Evolutionary conservation across 257 asterid species (phyloP), one percentile per base, ranked within the genome.

Genomic region (Verbena officinalis): DNA sequence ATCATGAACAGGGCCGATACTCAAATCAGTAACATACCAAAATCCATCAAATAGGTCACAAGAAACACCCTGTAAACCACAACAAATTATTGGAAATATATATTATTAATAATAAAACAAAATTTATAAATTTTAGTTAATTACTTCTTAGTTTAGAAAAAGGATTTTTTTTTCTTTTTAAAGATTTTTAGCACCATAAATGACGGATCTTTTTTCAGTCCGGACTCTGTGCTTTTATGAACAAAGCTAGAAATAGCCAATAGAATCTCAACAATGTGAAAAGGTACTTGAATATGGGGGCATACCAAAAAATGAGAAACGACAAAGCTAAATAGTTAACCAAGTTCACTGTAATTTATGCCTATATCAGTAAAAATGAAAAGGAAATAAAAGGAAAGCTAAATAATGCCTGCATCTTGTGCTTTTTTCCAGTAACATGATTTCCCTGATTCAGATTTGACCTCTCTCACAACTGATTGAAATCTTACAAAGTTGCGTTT

Each of bases 1-100:
- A 11, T 94, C 99, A 64, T 86, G 95, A 75, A 90, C 68, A 42
- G 91, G 88, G 9, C 99, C 99, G 36, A 94, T 76, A 68, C 71
- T 84, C 65, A 94, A 64, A 66, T 80, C 90, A 5, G 97, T 90
- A 13, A 84, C 97, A 67, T 83, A 86, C 97, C 99, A 94, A 62
- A 84, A 83, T 7, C 91, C 97, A 79, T 88, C 81, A 68, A 72
- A 80, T 1, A 89, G 69, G 79, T 90, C 99, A 83, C 97, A 94
- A 10, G 95, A 79, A 59, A 90, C 96, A 21, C 99, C 99, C 97
- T 94, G 97, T 61, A 59, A 23, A 55, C 20, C 16, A 27, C n/a
- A 61, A 56, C 3, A 23, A 53, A 22, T 1, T n/a, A 21, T 7
- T 33, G 16, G 7, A 59, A 27, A 11, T 42, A 6, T 5, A 2